phyloP scores from a whole-genome alignment of 2,329 filamentous ascomycete genomes.

The Pseudopithomyces chartarum region DNA sequence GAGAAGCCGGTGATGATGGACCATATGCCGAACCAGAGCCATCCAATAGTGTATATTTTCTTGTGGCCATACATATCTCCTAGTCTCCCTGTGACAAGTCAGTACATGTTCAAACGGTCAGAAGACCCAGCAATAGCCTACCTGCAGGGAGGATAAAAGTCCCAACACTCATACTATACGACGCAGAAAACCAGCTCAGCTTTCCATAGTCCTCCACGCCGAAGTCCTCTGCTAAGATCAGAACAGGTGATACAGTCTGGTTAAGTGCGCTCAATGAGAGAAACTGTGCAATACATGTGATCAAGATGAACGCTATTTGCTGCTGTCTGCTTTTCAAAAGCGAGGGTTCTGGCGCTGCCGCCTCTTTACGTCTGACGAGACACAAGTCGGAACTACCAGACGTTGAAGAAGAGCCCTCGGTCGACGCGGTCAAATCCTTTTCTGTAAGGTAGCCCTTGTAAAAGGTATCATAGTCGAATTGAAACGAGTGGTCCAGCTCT shows the following conservation, averaged over 20 bases:
- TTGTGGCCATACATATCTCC: slow-evolving; percentile 58
- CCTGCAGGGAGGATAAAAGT: slow-evolving; percentile 56
- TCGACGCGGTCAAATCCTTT: not conserved
- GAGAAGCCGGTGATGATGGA: slow-evolving; percentile 52
- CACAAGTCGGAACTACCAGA: not conserved
- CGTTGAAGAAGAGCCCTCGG: not conserved
- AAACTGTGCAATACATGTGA: slow-evolving; percentile 38
- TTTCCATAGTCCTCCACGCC: slow-evolving; percentile 45
- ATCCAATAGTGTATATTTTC: slow-evolving; percentile 54
- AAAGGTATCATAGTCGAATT: not conserved
- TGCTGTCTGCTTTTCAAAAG: slow-evolving; percentile 10
- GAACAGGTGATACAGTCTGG: slow-evolving; percentile 43
- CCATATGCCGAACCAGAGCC: slow-evolving; percentile 55
- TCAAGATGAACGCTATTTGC: slow-evolving; percentile 26
- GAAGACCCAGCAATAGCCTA: slow-evolving; percentile 5
- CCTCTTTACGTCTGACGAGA: not conserved
- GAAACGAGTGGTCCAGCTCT: not conserved
- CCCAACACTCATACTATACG: slow-evolving; percentile 54
- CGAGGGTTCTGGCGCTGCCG: not conserved
- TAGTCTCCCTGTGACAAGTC: slow-evolving; percentile 45
- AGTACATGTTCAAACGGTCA: not conserved
- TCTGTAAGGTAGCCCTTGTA: not conserved
- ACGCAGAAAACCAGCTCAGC: slow-evolving; percentile 54
- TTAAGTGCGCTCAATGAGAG: slow-evolving; percentile 51
- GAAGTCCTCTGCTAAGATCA: slow-evolving; percentile 49